These are phyloP conservation scores for Dactylellina drechsleri DNA, from an alignment of 2,329 filamentous ascomycete genomes.

Conservation along the genomic window DNA sequence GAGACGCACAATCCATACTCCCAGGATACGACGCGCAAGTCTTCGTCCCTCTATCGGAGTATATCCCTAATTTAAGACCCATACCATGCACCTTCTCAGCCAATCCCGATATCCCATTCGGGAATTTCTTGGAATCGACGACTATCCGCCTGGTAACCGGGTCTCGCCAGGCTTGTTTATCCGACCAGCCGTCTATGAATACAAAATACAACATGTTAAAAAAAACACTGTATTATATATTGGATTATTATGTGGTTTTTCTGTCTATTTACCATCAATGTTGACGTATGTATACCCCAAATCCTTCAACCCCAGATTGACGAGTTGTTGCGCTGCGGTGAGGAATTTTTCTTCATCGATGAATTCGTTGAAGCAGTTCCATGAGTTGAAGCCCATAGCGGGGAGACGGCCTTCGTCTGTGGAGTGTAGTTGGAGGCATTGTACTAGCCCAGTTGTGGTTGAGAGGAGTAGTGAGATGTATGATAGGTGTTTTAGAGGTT, in stretches of 20 bases:
- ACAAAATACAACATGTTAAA: not conserved
- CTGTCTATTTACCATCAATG: slow-evolving; percentile 59
- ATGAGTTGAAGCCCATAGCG: slow-evolving; percentile 66
- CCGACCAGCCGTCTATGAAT: slow-evolving; percentile 68
- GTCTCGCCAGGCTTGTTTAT: slow-evolving; percentile 63
- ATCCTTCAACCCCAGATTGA: slow-evolving; percentile 66
- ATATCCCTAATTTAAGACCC: slow-evolving; percentile 73
- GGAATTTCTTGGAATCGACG: slow-evolving; percentile 67
- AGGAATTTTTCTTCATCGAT: slow-evolving; percentile 67
- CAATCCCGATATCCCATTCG: slow-evolving; percentile 68
- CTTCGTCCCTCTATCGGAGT: slow-evolving; percentile 67
- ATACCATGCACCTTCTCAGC: slow-evolving; percentile 68
- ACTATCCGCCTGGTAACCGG: slow-evolving; percentile 64
- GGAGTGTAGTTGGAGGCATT: slow-evolving; percentile 33
- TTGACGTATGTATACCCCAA: slow-evolving; percentile 70
- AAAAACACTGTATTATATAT: not conserved
- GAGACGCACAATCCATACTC: slow-evolving; percentile 67
- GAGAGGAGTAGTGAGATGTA: slow-evolving; percentile 8
- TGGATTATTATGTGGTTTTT: not conserved
- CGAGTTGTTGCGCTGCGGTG: slow-evolving; percentile 64
- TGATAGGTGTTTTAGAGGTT: not conserved
- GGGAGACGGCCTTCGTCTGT: slow-evolving; percentile 59
- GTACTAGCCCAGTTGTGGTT: not conserved
- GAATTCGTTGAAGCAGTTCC: slow-evolving; percentile 68
- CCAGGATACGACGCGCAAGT: slow-evolving; percentile 71